These are phyloP conservation scores for Fusarium albosuccineum DNA, from an alignment of 2,329 filamentous ascomycete genomes.

Conservation along the genomic window DNA sequence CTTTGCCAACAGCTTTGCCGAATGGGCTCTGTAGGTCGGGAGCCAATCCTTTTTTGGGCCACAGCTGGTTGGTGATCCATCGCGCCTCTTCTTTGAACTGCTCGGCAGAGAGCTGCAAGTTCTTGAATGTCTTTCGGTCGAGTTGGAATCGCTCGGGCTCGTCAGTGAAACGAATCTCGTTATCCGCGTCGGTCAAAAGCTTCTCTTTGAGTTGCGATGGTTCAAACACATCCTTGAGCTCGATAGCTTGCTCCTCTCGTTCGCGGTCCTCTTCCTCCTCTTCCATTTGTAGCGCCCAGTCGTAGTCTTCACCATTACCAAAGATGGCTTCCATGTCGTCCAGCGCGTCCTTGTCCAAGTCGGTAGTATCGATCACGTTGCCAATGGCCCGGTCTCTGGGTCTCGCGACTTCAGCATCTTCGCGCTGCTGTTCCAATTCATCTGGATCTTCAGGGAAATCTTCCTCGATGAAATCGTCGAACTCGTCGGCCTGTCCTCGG, in stretches of 20 bases:
- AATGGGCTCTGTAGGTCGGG: constrained; percentile 84
- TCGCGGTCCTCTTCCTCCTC: constrained; percentile 85
- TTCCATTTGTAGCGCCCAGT: constrained; percentile 92
- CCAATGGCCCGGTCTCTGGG: constrained; percentile 79
- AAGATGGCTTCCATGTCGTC: constrained; percentile 98
- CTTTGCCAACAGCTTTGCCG: constrained; percentile 88
- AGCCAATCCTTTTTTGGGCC: constrained; percentile 85
- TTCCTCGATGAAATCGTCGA: constrained; percentile 97
- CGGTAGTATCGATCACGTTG: constrained; percentile 81
- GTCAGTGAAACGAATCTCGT: constrained; percentile 87
- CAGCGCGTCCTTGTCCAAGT: constrained; percentile 90
- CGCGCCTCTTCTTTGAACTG: constrained; percentile 90
- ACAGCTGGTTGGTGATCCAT: constrained; percentile 93
- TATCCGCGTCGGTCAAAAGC: constrained; percentile 95
- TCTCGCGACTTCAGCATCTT: constrained; percentile 90
- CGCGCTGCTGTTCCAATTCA: constrained; percentile 78
- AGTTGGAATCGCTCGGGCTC: constrained; percentile 96
- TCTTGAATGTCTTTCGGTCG: constrained; percentile 88
- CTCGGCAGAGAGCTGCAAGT: constrained; percentile 82
- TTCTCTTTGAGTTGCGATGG: constrained; percentile 94
- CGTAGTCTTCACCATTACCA: constrained; percentile 94
- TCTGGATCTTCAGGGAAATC: constrained; percentile 91
- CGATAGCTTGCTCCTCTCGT: constrained; percentile 84
- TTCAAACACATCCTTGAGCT: constrained; percentile 98
- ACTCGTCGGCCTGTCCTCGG: constrained; percentile 79